These are phyloP conservation scores for Oxyria digyna DNA, from an alignment of 148 eudicot genomes.

Conservation along the genomic window DNA sequence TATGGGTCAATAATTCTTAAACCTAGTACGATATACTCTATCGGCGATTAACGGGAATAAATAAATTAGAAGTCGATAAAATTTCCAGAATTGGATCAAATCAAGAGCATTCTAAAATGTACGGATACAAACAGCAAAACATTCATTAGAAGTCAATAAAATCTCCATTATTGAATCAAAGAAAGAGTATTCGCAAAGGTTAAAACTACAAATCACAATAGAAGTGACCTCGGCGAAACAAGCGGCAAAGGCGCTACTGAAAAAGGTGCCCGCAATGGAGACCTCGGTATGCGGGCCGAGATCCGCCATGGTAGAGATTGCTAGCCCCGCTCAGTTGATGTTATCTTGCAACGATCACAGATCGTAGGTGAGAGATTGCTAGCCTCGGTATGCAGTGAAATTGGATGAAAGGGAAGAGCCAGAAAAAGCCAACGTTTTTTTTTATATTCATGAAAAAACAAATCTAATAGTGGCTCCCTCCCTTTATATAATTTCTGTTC, in stretches of 20 bases:
- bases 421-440: no score
- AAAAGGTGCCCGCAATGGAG: slow-evolving; percentile 50
- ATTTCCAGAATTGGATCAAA: neutral
- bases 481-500: no score
- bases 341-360: neutral
- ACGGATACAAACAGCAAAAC: no score
- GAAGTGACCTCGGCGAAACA: slow-evolving; percentile 57
- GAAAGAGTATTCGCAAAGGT: neutral
- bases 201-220: neutral
- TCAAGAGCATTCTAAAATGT: neutral
- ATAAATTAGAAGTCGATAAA: neutral
- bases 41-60: neutral
- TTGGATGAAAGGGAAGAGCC: neutral
- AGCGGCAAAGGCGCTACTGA: slow-evolving; percentile 62
- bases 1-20: neutral
- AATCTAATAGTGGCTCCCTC: no score
- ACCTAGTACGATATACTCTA: neutral
- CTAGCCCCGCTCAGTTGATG: neutral
- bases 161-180: neutral
- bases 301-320: slow-evolving; percentile 37
- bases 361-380: no score
- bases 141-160: neutral
- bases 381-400: neutral
- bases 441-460: no score
- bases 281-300: slow-evolving; percentile 40